These are phyloP conservation scores for Crithidia bombi DNA, from an alignment of 208 protist species.

Conservation along the genomic window DNA sequence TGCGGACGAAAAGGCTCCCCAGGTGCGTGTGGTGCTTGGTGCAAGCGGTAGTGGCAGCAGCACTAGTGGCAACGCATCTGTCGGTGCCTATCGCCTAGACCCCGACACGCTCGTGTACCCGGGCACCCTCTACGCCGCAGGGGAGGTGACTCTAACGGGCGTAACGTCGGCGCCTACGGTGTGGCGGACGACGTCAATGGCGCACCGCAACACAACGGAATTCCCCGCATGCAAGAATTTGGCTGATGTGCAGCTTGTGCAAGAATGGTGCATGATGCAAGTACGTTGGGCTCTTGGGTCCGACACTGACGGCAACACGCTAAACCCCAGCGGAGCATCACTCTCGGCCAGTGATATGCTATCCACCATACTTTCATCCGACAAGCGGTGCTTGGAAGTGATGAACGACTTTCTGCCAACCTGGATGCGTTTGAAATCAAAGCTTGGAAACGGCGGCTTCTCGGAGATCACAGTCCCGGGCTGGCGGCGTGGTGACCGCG, in stretches of 20 bases:
- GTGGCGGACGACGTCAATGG: slow-evolving; percentile 22
- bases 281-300: slow-evolving; percentile 5
- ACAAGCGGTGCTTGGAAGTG: not conserved
- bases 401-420: slow-evolving; percentile 1
- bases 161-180: slow-evolving; percentile 31
- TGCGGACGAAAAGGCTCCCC: not conserved
- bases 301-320: too few relatives aligned
- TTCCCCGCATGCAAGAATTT: slow-evolving; percentile 16
- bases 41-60: not conserved
- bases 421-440: not conserved
- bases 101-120: slow-evolving; percentile 29
- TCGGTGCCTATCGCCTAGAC: slow-evolving; percentile 18
- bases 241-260: not conserved
- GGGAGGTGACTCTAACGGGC: slow-evolving; percentile 28
- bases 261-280: slow-evolving; percentile 11
- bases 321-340: not conserved
- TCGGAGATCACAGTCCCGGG: not conserved
- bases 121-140: slow-evolving; percentile 35
- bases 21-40: slow-evolving; percentile 33
- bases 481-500: slow-evolving; percentile 25
- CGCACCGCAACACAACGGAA: not conserved
- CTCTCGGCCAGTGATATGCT: not conserved
- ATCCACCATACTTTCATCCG: not conserved
- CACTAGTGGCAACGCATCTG: not conserved
- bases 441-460: too few relatives aligned